phyloP scores from a whole-genome alignment of 2,329 filamentous ascomycete genomes.

The Paraconiothyrium sp. region DNA sequence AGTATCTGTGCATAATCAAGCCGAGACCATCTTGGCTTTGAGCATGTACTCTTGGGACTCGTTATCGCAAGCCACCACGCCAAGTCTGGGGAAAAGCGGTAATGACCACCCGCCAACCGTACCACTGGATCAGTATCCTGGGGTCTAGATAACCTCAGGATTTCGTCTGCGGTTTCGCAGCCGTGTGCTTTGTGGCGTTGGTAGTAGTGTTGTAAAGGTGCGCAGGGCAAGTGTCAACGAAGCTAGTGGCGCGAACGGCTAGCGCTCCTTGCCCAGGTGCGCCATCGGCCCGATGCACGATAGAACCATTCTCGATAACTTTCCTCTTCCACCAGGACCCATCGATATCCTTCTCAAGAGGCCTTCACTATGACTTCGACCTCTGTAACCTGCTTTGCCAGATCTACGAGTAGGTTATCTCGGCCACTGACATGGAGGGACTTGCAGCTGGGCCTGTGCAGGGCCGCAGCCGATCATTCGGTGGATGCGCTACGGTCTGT shows the following conservation, averaged over 20 bases:
- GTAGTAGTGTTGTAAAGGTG: neutral
- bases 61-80: too few species aligned
- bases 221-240: neutral
- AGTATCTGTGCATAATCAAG: too few species aligned
- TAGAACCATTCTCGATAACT: conserved; percentile 2
- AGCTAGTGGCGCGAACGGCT: neutral
- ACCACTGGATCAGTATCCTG: too few species aligned
- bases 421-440: conserved; percentile 1
- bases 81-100: too few species aligned
- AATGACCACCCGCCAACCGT: too few species aligned
- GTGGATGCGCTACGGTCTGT: conserved; percentile 26
- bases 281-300: neutral
- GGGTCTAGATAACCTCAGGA: too few species aligned
- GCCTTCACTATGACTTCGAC: neutral
- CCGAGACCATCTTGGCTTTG: too few species aligned
- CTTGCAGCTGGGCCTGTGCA: neutral
- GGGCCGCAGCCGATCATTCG: conserved; percentile 23
- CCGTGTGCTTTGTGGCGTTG: neutral
- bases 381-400: conserved; percentile 5
- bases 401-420: neutral
- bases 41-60: too few species aligned
- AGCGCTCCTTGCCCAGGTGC: neutral
- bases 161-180: neutral
- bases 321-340: conserved; percentile 2
- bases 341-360: neutral